Conservation (phyloP, 1,139 yeast genomes). For the Pichia sp. region DNA sequence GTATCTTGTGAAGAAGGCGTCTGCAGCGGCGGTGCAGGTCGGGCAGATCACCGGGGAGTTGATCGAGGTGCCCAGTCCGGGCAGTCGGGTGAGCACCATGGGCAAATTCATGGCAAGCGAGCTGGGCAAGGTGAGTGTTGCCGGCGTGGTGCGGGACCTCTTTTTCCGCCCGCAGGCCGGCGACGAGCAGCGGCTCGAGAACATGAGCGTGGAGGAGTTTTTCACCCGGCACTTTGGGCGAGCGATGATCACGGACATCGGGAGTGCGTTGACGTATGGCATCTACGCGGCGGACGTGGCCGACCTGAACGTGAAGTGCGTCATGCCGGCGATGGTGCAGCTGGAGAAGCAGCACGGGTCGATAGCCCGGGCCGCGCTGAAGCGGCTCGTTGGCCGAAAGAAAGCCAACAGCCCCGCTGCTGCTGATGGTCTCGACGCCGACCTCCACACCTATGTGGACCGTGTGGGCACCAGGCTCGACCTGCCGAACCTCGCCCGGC, state of each 20-base stretch:
- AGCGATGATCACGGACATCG: constrained; percentile 53
- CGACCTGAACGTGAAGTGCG: constrained; percentile 60
- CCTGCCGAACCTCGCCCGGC: constrained; percentile 35
- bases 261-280: constrained; percentile 85
- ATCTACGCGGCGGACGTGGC: constrained; percentile 84
- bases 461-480: constrained; percentile 36
- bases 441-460: constrained; percentile 34
- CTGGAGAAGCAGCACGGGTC: constrained; percentile 63
- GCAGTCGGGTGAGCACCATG: constrained; percentile 33
- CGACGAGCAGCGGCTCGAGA: constrained; percentile 8
- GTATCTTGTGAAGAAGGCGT: constrained; percentile 41
- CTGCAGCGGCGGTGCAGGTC: constrained; percentile 22
- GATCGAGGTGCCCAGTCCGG: constrained; percentile 51
- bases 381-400: not conserved
- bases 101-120: constrained; percentile 44
- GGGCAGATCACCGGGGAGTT: constrained; percentile 33
- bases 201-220: constrained; percentile 49
- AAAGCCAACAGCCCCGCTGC: not conserved
- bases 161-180: constrained; percentile 33
- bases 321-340: constrained; percentile 49
- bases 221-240: constrained; percentile 67
- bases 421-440: constrained; percentile 12
- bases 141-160: constrained; percentile 43
- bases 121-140: constrained; percentile 33
- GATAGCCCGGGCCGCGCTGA: constrained; percentile 32